phyloP scores from a whole-genome alignment of 495 filamentous ascomycete genomes.

The Penicillium angulare region DNA sequence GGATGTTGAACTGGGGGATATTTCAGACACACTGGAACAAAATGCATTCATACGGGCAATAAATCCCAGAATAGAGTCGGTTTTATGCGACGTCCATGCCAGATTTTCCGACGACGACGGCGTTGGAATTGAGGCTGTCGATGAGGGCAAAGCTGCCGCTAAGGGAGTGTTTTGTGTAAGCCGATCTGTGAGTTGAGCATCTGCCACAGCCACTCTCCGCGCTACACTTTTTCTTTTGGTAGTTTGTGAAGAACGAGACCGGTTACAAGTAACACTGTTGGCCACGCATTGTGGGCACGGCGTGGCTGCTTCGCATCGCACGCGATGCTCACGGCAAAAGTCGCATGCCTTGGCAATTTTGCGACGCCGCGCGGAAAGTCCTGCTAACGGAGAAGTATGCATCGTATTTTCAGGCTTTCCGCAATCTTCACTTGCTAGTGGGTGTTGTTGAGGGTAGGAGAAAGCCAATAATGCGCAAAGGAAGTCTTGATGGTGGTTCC shows the following conservation, averaged over 20 bases:
- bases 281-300: constrained; percentile 26
- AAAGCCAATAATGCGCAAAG: too few species aligned
- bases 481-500: too few species aligned
- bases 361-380: constrained; percentile 16
- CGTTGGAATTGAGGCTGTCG: constrained; percentile 1
- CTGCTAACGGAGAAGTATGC: not conserved
- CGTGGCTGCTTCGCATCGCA: constrained; percentile 25
- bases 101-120: constrained; percentile 4
- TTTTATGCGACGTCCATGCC: constrained; percentile 9
- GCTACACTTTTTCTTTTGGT: not conserved
- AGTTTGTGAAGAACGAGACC: not conserved
- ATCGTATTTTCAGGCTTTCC: not conserved
- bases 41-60: constrained; percentile 30
- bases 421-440: too few species aligned
- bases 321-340: constrained; percentile 28
- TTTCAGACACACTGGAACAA: constrained; percentile 24
- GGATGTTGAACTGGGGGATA: constrained; percentile 7
- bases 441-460: too few species aligned
- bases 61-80: constrained; percentile 31
- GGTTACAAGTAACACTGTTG: constrained; percentile 22
- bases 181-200: not conserved
- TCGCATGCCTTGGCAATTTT: constrained; percentile 29
- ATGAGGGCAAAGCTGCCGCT: not conserved
- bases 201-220: not conserved
- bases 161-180: not conserved